Evolutionary conservation across 306 rosid species (phyloP).

Genomic region (Prunus armeniaca): DNA sequence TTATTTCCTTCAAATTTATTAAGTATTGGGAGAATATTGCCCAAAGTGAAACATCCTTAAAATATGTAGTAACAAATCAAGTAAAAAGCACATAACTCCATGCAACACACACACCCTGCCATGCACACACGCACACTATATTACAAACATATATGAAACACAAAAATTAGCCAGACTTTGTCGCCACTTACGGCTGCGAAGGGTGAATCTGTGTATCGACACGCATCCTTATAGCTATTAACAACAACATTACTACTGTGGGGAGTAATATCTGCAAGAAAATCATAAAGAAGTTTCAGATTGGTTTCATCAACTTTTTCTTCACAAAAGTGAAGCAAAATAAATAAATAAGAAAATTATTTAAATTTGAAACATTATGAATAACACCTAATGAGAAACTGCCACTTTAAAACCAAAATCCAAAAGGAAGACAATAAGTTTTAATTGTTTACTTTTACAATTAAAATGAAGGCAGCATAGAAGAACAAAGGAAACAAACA

Average conservation of each 20-base stretch:
- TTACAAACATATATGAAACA: neutral
- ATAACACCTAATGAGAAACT: neutral
- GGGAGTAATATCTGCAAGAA: constrained; percentile 88
- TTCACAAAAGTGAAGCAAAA: neutral
- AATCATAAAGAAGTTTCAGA: constrained; percentile 25
- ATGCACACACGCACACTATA: too few species aligned
- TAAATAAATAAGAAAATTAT: neutral
- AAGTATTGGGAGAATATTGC: neutral
- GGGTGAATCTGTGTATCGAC: constrained; percentile 91
- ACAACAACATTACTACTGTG: constrained; percentile 74
- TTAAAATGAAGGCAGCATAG: neutral
- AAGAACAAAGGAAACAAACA: neutral
- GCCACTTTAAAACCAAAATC: neutral
- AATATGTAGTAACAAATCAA: neutral
- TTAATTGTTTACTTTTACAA: neutral
- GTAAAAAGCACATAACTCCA: constrained; percentile 4
- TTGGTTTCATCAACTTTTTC: neutral
- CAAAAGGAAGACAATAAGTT: neutral
- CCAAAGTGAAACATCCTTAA: neutral
- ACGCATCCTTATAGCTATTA: constrained; percentile 72
- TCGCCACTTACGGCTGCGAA: constrained; percentile 65
- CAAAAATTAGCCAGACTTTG: neutral
- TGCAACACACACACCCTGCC: constrained; percentile 39
- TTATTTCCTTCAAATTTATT: neutral
- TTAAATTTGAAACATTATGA: neutral